Percentiles rank a stretch among this genome's conserved stretches.
These are phyloP conservation scores for Ogataea polymorpha DNA, from an alignment of 805 yeast genomes.

Conservation along the genomic window DNA sequence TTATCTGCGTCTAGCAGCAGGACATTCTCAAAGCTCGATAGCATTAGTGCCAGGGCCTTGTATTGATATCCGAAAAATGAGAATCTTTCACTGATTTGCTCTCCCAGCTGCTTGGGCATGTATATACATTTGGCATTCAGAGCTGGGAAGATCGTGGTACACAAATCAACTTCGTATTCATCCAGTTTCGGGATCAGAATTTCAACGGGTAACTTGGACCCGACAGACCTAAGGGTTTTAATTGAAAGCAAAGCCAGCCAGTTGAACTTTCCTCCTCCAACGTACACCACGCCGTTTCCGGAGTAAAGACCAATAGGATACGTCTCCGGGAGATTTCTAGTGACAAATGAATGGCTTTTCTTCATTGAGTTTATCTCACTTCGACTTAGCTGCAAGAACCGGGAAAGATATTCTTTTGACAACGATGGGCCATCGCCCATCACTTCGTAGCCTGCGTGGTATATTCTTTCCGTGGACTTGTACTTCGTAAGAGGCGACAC, in stretches of 20 bases:
- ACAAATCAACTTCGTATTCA: slow-evolving; percentile 68
- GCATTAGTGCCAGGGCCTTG: slow-evolving; percentile 62
- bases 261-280: slow-evolving; percentile 76
- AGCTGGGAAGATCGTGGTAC: slow-evolving; percentile 56
- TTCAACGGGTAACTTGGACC: slow-evolving; percentile 73
- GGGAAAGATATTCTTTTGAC: slow-evolving; percentile 50
- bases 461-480: slow-evolving; percentile 44
- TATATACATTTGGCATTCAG: slow-evolving; percentile 64
- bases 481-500: slow-evolving; percentile 42
- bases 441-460: slow-evolving; percentile 51
- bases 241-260: slow-evolving; percentile 66
- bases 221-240: slow-evolving; percentile 56
- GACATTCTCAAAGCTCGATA: slow-evolving; percentile 66
- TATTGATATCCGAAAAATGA: slow-evolving; percentile 59
- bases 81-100: slow-evolving; percentile 39
- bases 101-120: slow-evolving; percentile 57
- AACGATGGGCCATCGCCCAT: slow-evolving; percentile 38
- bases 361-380: slow-evolving; percentile 44
- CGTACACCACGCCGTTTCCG: slow-evolving; percentile 62
- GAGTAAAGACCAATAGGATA: slow-evolving; percentile 44
- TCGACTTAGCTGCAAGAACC: slow-evolving; percentile 44
- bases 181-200: slow-evolving; percentile 69
- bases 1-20: slow-evolving; percentile 72
- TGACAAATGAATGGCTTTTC: slow-evolving; percentile 44
- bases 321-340: slow-evolving; percentile 44